Evolutionary conservation across 352 stramenopile species (phyloP), one percentile per base, ranked within the genome.

Genomic region (Globisporangium cystogenes): DNA sequence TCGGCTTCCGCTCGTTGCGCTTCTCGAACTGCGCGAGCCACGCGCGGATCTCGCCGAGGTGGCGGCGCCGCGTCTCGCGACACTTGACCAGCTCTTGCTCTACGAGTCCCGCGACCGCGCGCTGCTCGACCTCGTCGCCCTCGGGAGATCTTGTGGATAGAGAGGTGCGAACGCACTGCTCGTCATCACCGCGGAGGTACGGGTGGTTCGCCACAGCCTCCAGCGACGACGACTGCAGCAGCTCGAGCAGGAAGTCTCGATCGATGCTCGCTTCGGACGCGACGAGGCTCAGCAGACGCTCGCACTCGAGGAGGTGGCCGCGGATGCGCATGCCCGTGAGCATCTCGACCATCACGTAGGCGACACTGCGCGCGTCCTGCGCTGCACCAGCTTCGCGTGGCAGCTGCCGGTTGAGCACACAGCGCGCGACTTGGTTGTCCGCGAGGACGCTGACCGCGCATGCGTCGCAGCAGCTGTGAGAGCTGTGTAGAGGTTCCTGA

Each of bases 21-120:
- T 72, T 81, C 50, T 86, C 76, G 31, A 87, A 87, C 41, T 82
- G 70, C 14, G 47, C 48, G 53, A 73, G 57, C 76, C 76, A 87
- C 4, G 49, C 33, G 4, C 64, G 72, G 27, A 87, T 65, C 48
- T 87, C 65, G 7, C 71, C 61, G 10, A 70, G 53, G 24, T 80
- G 59, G 8, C 64, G 53, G 5, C 52, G 55, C 24, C 72, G 69
- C 55, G 71, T 60, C 3, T 65, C 60, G 12, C 69, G 61, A 16
- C 67, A 87, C 42, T 68, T 64, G 16, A 8, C 31, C 11, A 82
- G 55, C 51, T 87, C 76, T 20, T 82, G 62, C 12, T 72, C 65
- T 2, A 70, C 67, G 6, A 86, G 52, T n/a, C 51, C 12, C 4
- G 59, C 53, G 35, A 81, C 57, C 40, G 72, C 8, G 24, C 43